Percentiles rank a stretch among this genome's conserved stretches.
Conservation (phyloP, 495 filamentous ascomycete species). For the Neurospora terricola region DNA sequence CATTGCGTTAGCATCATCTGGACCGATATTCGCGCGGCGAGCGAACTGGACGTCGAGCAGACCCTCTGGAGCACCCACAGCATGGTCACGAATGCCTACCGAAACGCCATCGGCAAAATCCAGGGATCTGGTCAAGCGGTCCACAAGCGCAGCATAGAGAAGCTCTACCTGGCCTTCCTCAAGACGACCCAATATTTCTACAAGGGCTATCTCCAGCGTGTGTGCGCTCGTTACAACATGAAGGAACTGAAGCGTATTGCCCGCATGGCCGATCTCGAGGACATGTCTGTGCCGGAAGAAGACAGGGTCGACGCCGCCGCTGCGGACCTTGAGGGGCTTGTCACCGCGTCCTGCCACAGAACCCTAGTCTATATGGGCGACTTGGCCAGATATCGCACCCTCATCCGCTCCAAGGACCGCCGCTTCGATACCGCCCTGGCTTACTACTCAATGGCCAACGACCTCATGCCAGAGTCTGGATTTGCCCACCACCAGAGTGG, state of each 20-base stretch:
- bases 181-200: conserved; percentile 84
- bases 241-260: conserved; percentile 63
- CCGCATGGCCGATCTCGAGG: conserved; percentile 52
- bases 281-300: conserved; percentile 23
- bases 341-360: conserved; percentile 69
- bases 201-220: conserved; percentile 66
- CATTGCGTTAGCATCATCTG: conserved; percentile 64
- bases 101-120: conserved; percentile 44
- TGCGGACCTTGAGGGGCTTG: conserved; percentile 39
- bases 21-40: conserved; percentile 60
- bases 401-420: conserved; percentile 44
- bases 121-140: conserved; percentile 50
- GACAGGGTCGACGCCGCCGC: conserved; percentile 32
- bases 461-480: conserved; percentile 69
- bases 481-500: conserved; percentile 81
- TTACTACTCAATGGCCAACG: conserved; percentile 75
- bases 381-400: conserved; percentile 71
- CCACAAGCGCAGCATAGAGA: conserved; percentile 67
- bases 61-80: conserved; percentile 72
- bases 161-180: conserved; percentile 71
- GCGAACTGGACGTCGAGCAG: conserved; percentile 50
- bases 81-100: conserved; percentile 66
- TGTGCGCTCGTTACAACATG: conserved; percentile 65
- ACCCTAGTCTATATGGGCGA: conserved; percentile 83
- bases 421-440: conserved; percentile 73